These are phyloP conservation scores for Diversispora epigaea DNA, from an alignment of 192 early-diverging fungal genomes.

Conservation along the genomic window DNA sequence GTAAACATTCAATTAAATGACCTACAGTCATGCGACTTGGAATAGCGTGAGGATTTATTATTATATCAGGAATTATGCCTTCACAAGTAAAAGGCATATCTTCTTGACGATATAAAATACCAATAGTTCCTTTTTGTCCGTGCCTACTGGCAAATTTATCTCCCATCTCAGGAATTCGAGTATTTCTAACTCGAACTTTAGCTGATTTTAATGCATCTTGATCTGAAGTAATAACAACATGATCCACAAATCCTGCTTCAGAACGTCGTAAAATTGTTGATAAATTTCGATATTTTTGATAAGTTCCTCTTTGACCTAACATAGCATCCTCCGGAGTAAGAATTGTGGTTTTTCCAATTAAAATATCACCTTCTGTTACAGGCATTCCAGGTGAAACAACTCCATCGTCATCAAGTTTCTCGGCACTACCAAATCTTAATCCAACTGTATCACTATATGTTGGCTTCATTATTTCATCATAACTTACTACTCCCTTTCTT, in stretches of 20 bases:
- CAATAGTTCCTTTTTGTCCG: slow-evolving; percentile 98
- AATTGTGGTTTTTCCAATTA: slow-evolving; percentile 96
- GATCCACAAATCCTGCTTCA: slow-evolving; percentile 94
- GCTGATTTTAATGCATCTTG: slow-evolving; percentile 91
- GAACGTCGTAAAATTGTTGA: slow-evolving; percentile 92
- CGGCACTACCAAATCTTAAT: slow-evolving; percentile 88
- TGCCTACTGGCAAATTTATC: slow-evolving; percentile 99
- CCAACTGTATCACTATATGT: slow-evolving; percentile 84
- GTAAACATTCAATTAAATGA: slow-evolving; percentile 97
- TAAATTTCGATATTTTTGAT: slow-evolving; percentile 90
- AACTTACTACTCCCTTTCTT: slow-evolving; percentile 71
- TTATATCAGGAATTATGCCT: slow-evolving; percentile 93
- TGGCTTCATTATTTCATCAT: slow-evolving; percentile 92
- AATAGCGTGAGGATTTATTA: slow-evolving; percentile 99
- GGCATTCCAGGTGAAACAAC: slow-evolving; percentile 90
- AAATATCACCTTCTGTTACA: slow-evolving; percentile 95
- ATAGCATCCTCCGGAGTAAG: slow-evolving; percentile 83
- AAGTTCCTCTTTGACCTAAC: slow-evolving; percentile 84
- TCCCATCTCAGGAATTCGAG: slow-evolving; percentile 99
- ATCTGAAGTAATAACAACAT: slow-evolving; percentile 94
- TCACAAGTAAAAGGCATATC: slow-evolving; percentile 97
- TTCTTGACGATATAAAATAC: slow-evolving; percentile 94
- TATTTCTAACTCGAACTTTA: slow-evolving; percentile 93
- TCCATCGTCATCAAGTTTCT: slow-evolving; percentile 96
- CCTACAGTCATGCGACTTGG: slow-evolving; percentile 99